Evolutionary conservation across 1,284 basidiomycete species (phyloP), one percentile per base, ranked within the genome.

Genomic region (Ganoderma multipileum): DNA sequence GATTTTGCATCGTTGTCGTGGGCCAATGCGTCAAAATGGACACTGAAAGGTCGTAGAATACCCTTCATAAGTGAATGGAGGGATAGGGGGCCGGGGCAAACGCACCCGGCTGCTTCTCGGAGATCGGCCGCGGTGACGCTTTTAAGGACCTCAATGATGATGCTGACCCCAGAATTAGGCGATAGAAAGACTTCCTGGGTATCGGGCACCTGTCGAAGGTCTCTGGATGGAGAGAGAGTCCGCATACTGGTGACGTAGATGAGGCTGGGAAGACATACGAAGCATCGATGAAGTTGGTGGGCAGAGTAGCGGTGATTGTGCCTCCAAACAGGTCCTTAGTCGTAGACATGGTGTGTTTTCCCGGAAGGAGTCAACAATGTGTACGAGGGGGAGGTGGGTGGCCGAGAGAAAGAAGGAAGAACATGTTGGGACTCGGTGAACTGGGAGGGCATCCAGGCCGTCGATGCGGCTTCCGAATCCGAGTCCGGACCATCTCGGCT

Each of bases 101-200:
- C 83, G 80, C 77, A 95, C 94, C 85, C 93, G 74, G 89, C 87
- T 33, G 94, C 94, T 65, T 92, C 89, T 42, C 83, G 80, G 28
- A 79, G 80, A 61, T 90, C 85, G 41, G 84, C 78, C 44, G 85
- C 82, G 47, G 90, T 88, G 59, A 97, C 92, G 58, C 87, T 83
- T 79, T 95, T 82, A 9, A 99, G 83, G 23, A 98, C 88, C 79
- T 99, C 98, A 30, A 98, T 80, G 67, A 99, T 90, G 70, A 97
- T 86, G 75, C 93, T 95, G 72, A 92, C 83, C 70, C 89, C 86
- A 7, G 89, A 90, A 63, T 89, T 80, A 2, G 87, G 86, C 62
- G 91, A 91, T 50, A 99, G 81, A 79, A 96, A 94, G 57, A 99
- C 97, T 79, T 99, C 98, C 81, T 99, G 97, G 16, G 90, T 96